Base-by-base conservation (phyloP, 306 rosid genomes). In the Vigna angularis region DNA sequence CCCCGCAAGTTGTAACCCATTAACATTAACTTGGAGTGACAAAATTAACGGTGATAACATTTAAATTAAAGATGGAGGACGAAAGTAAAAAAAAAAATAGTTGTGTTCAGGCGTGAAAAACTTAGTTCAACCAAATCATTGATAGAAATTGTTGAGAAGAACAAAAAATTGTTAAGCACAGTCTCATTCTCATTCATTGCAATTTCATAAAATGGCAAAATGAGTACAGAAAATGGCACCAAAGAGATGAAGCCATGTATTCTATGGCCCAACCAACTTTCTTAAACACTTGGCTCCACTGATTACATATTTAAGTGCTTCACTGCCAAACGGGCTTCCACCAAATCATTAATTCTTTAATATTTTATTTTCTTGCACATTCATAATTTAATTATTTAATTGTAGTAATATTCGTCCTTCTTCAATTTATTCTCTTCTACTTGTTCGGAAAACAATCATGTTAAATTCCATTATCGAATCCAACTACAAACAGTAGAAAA, bases 261-360 rank as follows among this genome's bases (percentile, higher is more conserved):
- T 48, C 1, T 36, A 49, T 38, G 59, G 44, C 16, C 47, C 62
- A 71, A 18, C 8, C 32, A 14, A 15, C 44, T 24, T 16, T 36
- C 16, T 71, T 24, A 48, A 66, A 24, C 66, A 20, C 70, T 42
- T 66, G 10, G 44, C 36, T 78, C 28, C 6, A 64, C 1, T 17
- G 55, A 68, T 57, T 58, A 48, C 55, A 72, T 57, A 57, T 11
- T 24, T 3, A 57, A 57, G 55, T 20, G 36, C 48, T 26, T 52
- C 17, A 72, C 73, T 49, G 30, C 72, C 67, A 22, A 79, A 49
- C 56, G 48, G 44, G 48, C 67, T 72, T 79, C 78, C 83, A 79
- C 73, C 72, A 72, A 34, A 34, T 30, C 34, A 4, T 30, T 4
- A 73, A 63, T 62, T 59, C 34, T 71, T 71, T 59, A 36, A 36